phyloP scores from a whole-genome alignment of 208 protist species.

The Kentomonas sorsogonicus region DNA sequence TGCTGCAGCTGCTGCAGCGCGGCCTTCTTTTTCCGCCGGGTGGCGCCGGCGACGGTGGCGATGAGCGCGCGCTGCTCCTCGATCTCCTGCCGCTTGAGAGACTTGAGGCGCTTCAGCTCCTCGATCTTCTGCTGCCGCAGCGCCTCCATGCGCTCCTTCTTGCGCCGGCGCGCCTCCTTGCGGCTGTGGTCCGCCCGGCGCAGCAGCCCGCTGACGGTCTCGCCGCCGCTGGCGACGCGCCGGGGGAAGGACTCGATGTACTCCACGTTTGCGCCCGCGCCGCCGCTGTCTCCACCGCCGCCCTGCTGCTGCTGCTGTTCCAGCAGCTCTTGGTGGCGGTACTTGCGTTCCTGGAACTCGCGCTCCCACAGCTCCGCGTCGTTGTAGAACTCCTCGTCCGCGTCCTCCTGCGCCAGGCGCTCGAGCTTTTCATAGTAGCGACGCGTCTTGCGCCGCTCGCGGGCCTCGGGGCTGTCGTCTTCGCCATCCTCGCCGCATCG shows the following conservation, averaged over 20 bases:
- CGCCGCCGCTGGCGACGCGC: conserved; percentile 67
- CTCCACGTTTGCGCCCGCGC: too few relatives aligned
- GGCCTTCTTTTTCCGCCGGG: conserved; percentile 8
- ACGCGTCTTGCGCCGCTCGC: conserved; percentile 20
- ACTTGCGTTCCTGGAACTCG: conserved; percentile 80
- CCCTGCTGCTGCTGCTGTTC: conserved; percentile 38
- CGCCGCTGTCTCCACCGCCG: conserved; percentile 38
- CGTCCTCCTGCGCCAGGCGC: conserved; percentile 68
- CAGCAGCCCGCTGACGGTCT: conserved; percentile 59
- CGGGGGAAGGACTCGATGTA: conserved; percentile 75
- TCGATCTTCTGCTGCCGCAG: conserved; percentile 61
- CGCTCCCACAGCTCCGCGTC: conserved; percentile 81
- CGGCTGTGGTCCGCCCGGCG: conserved; percentile 60
- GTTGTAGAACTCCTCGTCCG: conserved; percentile 79
- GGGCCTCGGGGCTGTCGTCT: conserved; percentile 16
- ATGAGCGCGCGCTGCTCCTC: conserved; percentile 77
- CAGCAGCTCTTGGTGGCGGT: conserved; percentile 75
- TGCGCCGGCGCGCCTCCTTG: conserved; percentile 77
- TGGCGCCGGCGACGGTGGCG: conserved; percentile 64
- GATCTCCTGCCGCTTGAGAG: conserved; percentile 86
- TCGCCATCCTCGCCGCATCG: too few relatives aligned
- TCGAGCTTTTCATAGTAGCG: conserved; percentile 44
- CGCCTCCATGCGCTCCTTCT: conserved; percentile 63
- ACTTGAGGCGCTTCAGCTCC: conserved; percentile 87
- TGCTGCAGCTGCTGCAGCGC: conserved; percentile 10